Percentiles rank a stretch among this genome's conserved stretches.
These are phyloP conservation scores for Thyridium curvatum DNA, from an alignment of 2,329 filamentous ascomycete species.

Conservation along the genomic window DNA sequence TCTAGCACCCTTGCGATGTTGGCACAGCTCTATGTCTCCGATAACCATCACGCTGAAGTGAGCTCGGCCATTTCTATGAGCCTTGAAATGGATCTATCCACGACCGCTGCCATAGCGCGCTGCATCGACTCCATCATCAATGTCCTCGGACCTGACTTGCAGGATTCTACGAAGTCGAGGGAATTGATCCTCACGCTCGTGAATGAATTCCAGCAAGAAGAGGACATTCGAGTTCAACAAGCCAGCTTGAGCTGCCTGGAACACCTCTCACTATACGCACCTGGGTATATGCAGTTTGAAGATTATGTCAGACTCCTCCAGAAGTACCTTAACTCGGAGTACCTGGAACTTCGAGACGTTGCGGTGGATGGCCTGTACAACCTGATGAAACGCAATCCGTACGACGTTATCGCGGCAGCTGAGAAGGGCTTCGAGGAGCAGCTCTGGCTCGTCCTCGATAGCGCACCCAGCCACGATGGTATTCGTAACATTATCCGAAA, in stretches of 20 bases:
- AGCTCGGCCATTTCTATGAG: constrained; percentile 79
- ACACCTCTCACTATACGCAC: constrained; percentile 86
- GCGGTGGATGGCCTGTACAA: constrained; percentile 88
- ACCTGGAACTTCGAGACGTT: constrained; percentile 60
- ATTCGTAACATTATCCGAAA: constrained; percentile 85
- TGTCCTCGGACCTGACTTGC: constrained; percentile 88
- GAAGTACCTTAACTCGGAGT: constrained; percentile 62
- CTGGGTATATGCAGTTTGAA: constrained; percentile 75
- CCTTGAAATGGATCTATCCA: constrained; percentile 78
- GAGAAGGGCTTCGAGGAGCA: constrained; percentile 79
- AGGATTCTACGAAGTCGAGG: constrained; percentile 85
- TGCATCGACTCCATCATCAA: constrained; percentile 96
- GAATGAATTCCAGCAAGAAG: constrained; percentile 72
- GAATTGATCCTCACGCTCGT: constrained; percentile 87
- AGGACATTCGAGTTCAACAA: constrained; percentile 62
- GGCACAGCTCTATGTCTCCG: constrained; percentile 84
- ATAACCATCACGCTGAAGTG: constrained; percentile 84
- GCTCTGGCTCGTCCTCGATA: constrained; percentile 84
- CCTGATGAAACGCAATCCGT: constrained; percentile 86
- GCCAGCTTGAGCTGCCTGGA: constrained; percentile 81
- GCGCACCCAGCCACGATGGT: constrained; percentile 66
- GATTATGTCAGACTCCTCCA: constrained; percentile 82
- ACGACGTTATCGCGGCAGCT: constrained; percentile 72
- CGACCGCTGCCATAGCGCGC: constrained; percentile 74
- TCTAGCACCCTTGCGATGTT: constrained; percentile 89